phyloP scores from a whole-genome alignment of 179 eudicot species.

The Nepenthes alata region DNA sequence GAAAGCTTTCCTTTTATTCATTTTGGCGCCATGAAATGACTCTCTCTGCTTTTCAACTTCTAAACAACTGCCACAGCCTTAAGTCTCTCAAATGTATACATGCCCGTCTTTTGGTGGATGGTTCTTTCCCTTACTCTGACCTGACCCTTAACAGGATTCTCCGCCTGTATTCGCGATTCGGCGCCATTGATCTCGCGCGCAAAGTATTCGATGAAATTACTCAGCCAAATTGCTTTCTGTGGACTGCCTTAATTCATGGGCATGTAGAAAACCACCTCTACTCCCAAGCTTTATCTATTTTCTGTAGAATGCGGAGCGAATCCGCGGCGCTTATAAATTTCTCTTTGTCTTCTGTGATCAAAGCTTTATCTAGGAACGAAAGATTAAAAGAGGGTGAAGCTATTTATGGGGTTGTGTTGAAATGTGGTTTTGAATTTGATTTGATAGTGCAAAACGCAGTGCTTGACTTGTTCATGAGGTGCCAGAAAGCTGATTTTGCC shows the following conservation, averaged over 20 bases:
- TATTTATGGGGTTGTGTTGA: neutral
- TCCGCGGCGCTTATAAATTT: slow-evolving; percentile 14
- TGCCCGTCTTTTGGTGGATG: slow-evolving; percentile 15
- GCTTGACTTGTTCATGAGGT: slow-evolving; percentile 64
- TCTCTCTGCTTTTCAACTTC: slow-evolving; percentile 14
- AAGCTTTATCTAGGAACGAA: slow-evolving; percentile 16
- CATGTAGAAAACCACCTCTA: slow-evolving; percentile 14
- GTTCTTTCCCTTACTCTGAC: slow-evolving; percentile 15
- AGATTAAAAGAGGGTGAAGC: slow-evolving; percentile 11
- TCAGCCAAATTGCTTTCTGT: slow-evolving; percentile 25
- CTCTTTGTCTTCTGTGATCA: slow-evolving; percentile 14
- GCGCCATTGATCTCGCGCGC: slow-evolving; percentile 7
- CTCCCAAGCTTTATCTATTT: slow-evolving; percentile 11
- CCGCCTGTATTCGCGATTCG: slow-evolving; percentile 14
- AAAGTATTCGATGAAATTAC: slow-evolving; percentile 23
- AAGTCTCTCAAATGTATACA: slow-evolving; percentile 19
- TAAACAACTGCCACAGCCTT: slow-evolving; percentile 15
- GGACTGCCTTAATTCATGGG: slow-evolving; percentile 32
- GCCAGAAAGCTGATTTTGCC: slow-evolving; percentile 36
- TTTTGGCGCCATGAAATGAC: slow-evolving; percentile 13
- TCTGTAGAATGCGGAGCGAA: slow-evolving; percentile 10
- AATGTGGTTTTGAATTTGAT: no score
- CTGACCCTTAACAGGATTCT: slow-evolving; percentile 17
- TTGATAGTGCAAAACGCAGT: slow-evolving; percentile 30
- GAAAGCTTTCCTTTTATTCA: no score